Base-by-base conservation (phyloP, 164 flowering plant species). In the Tinospora cordifolia region DNA sequence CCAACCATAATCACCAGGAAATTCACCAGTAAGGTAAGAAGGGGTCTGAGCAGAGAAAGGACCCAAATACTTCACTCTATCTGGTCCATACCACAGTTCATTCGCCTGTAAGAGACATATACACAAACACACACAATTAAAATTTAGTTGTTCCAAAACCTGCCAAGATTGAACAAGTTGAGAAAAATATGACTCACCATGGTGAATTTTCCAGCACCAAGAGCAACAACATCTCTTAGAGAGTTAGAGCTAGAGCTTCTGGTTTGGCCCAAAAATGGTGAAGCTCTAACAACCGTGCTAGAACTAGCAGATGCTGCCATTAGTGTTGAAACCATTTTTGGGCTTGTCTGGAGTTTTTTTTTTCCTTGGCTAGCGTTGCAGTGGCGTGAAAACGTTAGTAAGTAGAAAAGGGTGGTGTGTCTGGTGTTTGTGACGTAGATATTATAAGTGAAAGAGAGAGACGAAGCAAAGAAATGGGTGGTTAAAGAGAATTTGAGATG, bases 1-100 rank as follows among this genome's bases (percentile, higher is more conserved):
- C 98, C 96, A 92, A 14, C 98, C 98, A 49, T 92, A 92, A 70
- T 92, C 98, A 63, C 98, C 95, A 11, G 95, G 96, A 67, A 91
- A 93, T 76, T 93, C 98, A 70, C 98, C 98, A 27, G 83, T 91
- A 67, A 90, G 80, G 81, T 93, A 91, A 0, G 97, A 86, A 1
- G 98, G 98, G 25, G 94, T 91, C 80, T 93, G 97, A 67, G 91
- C 97, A 41, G 98, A 93, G 74, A 93, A 93, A 34, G 97, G 98
- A 68, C 98, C 96, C 87, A 93, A 79, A 83, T 86, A 93, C 85
- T 93, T 93, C 58, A 91, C 91, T 24, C 98, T 75, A 82, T 93
- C 97, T 0, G 98, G 94, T 26, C 98, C 98, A 73, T 93, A 93
- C 97, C 98, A 93, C 67, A 91, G 72, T 0, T 86, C 92, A 75